Conservation (phyloP, 176 grass and related monocot genomes). For the Carex cristatella region DNA sequence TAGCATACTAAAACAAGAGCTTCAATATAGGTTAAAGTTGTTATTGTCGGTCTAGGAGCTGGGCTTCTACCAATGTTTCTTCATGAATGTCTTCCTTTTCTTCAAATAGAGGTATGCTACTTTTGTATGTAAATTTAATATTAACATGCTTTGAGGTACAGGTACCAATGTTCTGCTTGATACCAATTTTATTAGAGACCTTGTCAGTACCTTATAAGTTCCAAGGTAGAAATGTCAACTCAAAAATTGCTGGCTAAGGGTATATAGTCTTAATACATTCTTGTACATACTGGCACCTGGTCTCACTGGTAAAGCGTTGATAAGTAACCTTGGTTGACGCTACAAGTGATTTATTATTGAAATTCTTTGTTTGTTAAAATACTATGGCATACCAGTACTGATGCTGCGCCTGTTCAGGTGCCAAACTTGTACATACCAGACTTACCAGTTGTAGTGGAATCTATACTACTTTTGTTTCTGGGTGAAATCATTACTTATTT, state of each 20-base stretch:
- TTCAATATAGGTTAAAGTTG: slow-evolving; percentile 47
- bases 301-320: background rate
- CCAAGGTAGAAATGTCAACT: background rate
- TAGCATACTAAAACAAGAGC: slow-evolving; percentile 2
- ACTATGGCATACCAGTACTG: background rate
- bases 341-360: background rate
- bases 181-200: background rate
- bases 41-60: slow-evolving; percentile 82
- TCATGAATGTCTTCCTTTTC: slow-evolving; percentile 68
- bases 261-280: background rate
- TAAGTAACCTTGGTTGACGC: background rate
- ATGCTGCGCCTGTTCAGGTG: background rate
- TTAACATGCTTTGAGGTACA: background rate
- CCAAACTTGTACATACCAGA: background rate
- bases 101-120: slow-evolving; percentile 67
- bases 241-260: background rate
- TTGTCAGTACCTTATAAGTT: background rate
- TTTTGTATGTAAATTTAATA: background rate
- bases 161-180: background rate
- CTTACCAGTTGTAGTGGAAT: background rate
- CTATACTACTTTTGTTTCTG: background rate
- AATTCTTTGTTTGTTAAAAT: background rate
- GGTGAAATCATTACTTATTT: background rate
- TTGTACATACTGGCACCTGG: background rate
- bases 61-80: slow-evolving; percentile 97